These are phyloP conservation scores for Aegilops speltoides DNA, from an alignment of 176 grass and related monocot species.

Conservation along the genomic window DNA sequence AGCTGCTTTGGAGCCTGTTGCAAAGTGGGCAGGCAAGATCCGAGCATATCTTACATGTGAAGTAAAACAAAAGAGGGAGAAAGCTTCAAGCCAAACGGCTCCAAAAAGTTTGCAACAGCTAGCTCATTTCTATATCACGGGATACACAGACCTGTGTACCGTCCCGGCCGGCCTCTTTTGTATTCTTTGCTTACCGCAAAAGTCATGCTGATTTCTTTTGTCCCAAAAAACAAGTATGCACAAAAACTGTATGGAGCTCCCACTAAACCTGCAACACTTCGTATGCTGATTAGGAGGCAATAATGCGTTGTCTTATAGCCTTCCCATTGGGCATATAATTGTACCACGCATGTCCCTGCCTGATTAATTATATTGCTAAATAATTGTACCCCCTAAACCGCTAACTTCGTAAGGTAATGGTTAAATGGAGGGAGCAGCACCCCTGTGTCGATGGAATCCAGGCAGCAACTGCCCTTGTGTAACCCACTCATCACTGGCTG, in stretches of 20 bases:
- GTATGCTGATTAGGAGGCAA: constrained; percentile 50
- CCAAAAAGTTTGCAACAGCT: constrained; percentile 27
- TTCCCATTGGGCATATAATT: neutral
- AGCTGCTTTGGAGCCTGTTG: constrained; percentile 2
- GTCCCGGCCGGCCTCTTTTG: neutral
- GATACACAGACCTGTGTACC: neutral
- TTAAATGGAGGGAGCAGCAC: constrained; percentile 28
- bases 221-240: neutral
- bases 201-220: neutral
- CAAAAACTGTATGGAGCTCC: constrained; percentile 11
- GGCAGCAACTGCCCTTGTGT: constrained; percentile 36
- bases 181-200: neutral
- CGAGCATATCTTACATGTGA: constrained; percentile 22
- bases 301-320: neutral
- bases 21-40: constrained; percentile 31
- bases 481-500: neutral
- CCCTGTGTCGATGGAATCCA: constrained; percentile 55
- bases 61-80: constrained; percentile 14
- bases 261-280: constrained; percentile 42
- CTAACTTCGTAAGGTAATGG: neutral
- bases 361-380: neutral
- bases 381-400: neutral
- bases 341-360: neutral
- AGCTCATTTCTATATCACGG: neutral
- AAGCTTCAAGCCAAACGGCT: constrained; percentile 13